Conservation (phyloP, 345 rosid genomes). For the Bruguiera sexangula region DNA sequence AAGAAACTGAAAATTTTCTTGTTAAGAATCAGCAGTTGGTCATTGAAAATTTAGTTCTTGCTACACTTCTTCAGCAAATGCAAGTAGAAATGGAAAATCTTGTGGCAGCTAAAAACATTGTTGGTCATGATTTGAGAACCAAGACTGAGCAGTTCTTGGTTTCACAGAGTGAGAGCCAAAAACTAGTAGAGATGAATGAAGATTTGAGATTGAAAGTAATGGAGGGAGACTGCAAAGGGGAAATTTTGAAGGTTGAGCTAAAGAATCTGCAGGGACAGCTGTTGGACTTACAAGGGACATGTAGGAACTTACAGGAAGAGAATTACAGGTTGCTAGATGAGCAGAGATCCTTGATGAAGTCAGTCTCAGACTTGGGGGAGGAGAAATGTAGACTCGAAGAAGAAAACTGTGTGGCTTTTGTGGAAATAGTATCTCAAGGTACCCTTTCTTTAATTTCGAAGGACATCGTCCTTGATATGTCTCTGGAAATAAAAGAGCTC, state of each 20-base stretch:
- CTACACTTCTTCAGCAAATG: conserved; percentile 56
- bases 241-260: conserved; percentile 50
- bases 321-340: conserved; percentile 47
- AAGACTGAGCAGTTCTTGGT: conserved; percentile 41
- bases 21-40: conserved; percentile 43
- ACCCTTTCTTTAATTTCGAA: conserved; percentile 51
- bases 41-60: conserved; percentile 60
- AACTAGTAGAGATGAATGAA: conserved; percentile 40
- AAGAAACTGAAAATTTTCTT: conserved; percentile 52
- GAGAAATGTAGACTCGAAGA: conserved; percentile 57
- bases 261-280: conserved; percentile 45
- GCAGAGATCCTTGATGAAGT: conserved; percentile 41
- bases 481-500: conserved; percentile 43
- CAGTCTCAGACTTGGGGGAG: conserved; percentile 39
- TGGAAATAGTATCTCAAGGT: conserved; percentile 53
- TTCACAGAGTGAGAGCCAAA: conserved; percentile 43
- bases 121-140: conserved; percentile 44
- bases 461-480: conserved; percentile 42
- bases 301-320: conserved; percentile 45
- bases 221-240: conserved; percentile 56
- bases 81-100: conserved; percentile 57
- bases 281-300: conserved; percentile 41
- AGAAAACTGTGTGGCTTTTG: conserved; percentile 44
- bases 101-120: conserved; percentile 39
- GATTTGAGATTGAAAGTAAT: conserved; percentile 47